These are phyloP conservation scores for Psilocybe cubensis DNA, from an alignment of 768 basidiomycete species.

Conservation along the genomic window DNA sequence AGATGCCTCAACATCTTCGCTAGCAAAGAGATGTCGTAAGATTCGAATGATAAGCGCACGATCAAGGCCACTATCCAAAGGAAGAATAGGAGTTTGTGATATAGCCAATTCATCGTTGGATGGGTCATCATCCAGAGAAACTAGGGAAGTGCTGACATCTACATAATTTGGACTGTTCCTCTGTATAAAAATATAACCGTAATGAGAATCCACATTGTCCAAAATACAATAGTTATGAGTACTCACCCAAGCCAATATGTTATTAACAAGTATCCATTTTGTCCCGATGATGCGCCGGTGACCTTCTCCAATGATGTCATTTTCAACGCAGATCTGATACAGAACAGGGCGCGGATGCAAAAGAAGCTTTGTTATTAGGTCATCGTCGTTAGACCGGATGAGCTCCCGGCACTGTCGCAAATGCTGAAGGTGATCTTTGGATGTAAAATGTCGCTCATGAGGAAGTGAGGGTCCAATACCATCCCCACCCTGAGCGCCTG, in stretches of 20 bases:
- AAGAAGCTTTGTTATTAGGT: conserved; percentile 15
- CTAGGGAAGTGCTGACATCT: conserved; percentile 13
- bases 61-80: too few species aligned
- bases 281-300: conserved; percentile 22
- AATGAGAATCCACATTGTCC: neutral
- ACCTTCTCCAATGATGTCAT: conserved; percentile 16
- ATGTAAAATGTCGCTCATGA: neutral
- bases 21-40: conserved; percentile 6
- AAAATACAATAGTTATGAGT: neutral
- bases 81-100: too few species aligned
- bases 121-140: too few species aligned
- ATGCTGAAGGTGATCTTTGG: neutral
- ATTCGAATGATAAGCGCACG: neutral
- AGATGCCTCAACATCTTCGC: neutral
- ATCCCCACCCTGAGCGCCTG: conserved; percentile 20
- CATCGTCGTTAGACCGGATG: conserved; percentile 5
- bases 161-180: neutral
- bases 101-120: too few species aligned
- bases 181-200: conserved; percentile 14
- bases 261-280: conserved; percentile 22
- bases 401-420: conserved; percentile 13
- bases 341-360: conserved; percentile 18
- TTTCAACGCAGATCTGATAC: conserved; percentile 26
- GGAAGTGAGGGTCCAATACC: conserved; percentile 1
- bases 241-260: conserved; percentile 27